phyloP scores from a whole-genome alignment of 2,329 filamentous ascomycete genomes.

The Escovopsis sp. region DNA sequence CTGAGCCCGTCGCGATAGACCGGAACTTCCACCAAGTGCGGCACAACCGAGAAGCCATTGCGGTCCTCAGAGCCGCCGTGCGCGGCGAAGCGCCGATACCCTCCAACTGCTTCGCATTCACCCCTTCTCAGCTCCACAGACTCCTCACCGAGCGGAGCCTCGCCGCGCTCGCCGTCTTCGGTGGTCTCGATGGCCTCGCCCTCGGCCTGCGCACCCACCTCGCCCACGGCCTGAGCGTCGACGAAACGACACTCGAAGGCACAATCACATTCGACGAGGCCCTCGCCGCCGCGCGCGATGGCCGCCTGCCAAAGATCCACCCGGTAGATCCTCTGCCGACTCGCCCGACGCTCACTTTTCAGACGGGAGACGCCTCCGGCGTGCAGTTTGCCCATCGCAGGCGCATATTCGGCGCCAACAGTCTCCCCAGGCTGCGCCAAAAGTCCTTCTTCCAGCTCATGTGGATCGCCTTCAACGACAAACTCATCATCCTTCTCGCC shows the following conservation, averaged over 20 bases:
- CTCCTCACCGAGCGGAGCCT: constrained; percentile 36
- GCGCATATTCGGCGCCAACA: constrained; percentile 54
- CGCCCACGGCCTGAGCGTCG: constrained; percentile 31
- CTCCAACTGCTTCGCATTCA: constrained; percentile 37
- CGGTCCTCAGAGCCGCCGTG: constrained; percentile 11
- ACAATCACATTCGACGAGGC: constrained; percentile 35
- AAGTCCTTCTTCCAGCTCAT: constrained; percentile 52
- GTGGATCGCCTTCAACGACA: constrained; percentile 75
- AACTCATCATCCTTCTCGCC: constrained; percentile 58
- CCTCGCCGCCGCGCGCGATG: constrained; percentile 21
- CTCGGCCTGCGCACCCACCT: constrained; percentile 34
- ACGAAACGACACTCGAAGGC: constrained; percentile 32
- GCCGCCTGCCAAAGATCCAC: constrained; percentile 14
- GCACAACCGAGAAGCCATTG: not conserved
- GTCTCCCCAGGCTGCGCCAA: constrained; percentile 40
- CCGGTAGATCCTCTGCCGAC: constrained; percentile 8
- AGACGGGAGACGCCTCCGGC: constrained; percentile 12
- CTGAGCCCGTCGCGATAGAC: constrained; percentile 2
- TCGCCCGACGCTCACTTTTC: constrained; percentile 15
- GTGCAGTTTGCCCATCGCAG: constrained; percentile 40
- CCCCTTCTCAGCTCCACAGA: constrained; percentile 37
- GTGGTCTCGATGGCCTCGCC: constrained; percentile 38
- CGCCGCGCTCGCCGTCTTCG: constrained; percentile 33
- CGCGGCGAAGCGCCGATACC: constrained; percentile 12
- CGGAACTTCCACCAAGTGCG: not conserved